These are phyloP conservation scores for Drechslerella dactyloides DNA, from an alignment of 2,329 filamentous ascomycete species.

Conservation along the genomic window DNA sequence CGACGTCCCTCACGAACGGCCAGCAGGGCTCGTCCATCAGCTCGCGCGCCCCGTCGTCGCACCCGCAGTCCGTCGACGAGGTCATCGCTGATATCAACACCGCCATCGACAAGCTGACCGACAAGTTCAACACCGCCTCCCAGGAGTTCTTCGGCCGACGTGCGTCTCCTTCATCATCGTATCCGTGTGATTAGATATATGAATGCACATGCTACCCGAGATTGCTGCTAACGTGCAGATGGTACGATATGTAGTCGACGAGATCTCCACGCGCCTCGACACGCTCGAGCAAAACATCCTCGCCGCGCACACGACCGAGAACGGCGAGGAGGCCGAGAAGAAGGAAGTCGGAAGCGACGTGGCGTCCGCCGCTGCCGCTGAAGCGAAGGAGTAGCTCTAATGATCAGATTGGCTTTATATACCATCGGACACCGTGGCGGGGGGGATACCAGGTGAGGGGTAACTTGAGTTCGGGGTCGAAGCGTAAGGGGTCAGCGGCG, in stretches of 20 bases:
- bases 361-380: neutral
- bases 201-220: too few relatives aligned
- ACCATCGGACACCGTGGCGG: neutral
- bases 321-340: slow-evolving; percentile 27
- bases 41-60: slow-evolving; percentile 31
- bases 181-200: too few relatives aligned
- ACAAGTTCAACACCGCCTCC: slow-evolving; percentile 47
- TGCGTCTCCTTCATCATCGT: slow-evolving; percentile 5
- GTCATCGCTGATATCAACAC: slow-evolving; percentile 49
- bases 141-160: slow-evolving; percentile 45
- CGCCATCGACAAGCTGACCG: slow-evolving; percentile 48
- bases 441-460: too few relatives aligned
- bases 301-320: slow-evolving; percentile 34
- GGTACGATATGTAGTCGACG: slow-evolving; percentile 20
- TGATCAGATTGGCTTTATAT: neutral
- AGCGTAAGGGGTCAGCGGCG: neutral
- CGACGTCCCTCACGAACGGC: slow-evolving; percentile 41
- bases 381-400: slow-evolving; percentile 17
- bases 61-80: slow-evolving; percentile 49
- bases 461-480: too few relatives aligned
- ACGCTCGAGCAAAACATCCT: slow-evolving; percentile 44
- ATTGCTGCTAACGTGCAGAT: neutral
- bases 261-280: slow-evolving; percentile 47
- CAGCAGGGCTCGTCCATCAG: slow-evolving; percentile 22
- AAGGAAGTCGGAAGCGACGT: slow-evolving; percentile 34